Conservation (phyloP, 768 basidiomycete genomes). For the Rhizopogon sp. region DNA sequence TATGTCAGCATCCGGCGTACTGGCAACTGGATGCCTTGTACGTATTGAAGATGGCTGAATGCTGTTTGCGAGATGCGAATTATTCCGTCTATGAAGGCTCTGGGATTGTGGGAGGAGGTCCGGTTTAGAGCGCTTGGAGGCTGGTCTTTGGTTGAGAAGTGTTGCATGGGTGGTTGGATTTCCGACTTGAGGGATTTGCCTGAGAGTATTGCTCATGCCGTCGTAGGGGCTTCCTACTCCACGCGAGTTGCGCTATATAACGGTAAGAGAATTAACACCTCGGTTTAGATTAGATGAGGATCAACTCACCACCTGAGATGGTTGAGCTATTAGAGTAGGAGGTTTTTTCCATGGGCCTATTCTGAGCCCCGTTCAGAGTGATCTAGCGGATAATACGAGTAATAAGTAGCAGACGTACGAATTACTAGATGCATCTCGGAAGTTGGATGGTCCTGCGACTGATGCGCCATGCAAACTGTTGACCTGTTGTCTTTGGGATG, state of each 20-base stretch:
- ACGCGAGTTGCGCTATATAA: neutral
- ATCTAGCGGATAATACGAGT: constrained; percentile 1
- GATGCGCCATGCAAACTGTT: constrained; percentile 6
- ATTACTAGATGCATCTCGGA: constrained; percentile 25
- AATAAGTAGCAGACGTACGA: constrained; percentile 4
- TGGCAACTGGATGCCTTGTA: neutral
- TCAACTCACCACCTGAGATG: constrained; percentile 11
- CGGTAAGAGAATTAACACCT: neutral
- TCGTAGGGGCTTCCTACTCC: neutral
- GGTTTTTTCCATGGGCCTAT: constrained; percentile 12
- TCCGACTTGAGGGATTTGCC: constrained; percentile 3
- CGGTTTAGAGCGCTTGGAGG: constrained; percentile 20
- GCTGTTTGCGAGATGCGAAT: neutral
- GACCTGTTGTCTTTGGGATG: constrained; percentile 8
- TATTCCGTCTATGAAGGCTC: neutral
- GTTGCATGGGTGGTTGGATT: constrained; percentile 22
- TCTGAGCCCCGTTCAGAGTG: constrained; percentile 3
- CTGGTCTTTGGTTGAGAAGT: constrained; percentile 7
- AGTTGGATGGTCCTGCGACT: constrained; percentile 11
- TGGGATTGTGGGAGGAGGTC: constrained; percentile 1
- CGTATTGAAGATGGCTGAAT: constrained; percentile 2
- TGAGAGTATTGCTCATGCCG: neutral
- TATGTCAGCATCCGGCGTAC: constrained; percentile 16
- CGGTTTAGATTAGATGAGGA: neutral
- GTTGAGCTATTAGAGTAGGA: constrained; percentile 19